Base-by-base conservation (phyloP, 257 asterid species). In the Solanum corneliomulleri region DNA sequence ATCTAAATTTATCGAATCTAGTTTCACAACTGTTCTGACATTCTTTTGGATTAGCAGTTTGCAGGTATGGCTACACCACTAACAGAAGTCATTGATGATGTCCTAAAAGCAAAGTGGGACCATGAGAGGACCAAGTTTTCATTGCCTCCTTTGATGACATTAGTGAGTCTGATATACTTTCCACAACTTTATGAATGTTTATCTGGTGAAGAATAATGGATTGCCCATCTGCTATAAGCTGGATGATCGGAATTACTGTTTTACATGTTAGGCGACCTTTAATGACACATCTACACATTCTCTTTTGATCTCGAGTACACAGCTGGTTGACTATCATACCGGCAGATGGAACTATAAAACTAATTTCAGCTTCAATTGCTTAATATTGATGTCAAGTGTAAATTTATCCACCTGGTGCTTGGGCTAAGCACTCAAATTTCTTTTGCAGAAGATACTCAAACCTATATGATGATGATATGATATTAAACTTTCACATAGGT, bases 71-170 rank as follows among this genome's bases (percentile, higher is more conserved):
- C 91, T 83, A 85, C 88, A 62, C 91, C 96, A 45, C 75, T 94
- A 42, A 95, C 94, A 89, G 97, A 91, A 88, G 95, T 91, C 86
- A 95, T 96, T 44, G 90, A 89, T 42, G 91, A 92, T 83, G 96
- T 96, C 89, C 93, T 97, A 77, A 92, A 94, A 86, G 94, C 95
- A 83, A 91, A 93, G 52, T 97, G 99, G 99, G 95, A 97, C 93
- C 99, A 96, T 80, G 97, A 96, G 92, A 93, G 98, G 92, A 95
- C 94, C 49, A 93, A 92, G 85, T 96, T 94, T 89, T 92, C 94
- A 7, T 90, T 97, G 92, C 99, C 99, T 89, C 99, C 99, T 25
- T 85, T 93, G 93, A 93, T 96, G 99, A 93, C 98, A 71, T 93
- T 97, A 83, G 99, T 97, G 91, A 92, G 98, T 94, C 69, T 44